A percentile compares a stretch with the other conserved stretches of the same genome.
Conservation (phyloP, 2,329 filamentous ascomycete genomes). For the Neoscytalidium dimidiatum region DNA sequence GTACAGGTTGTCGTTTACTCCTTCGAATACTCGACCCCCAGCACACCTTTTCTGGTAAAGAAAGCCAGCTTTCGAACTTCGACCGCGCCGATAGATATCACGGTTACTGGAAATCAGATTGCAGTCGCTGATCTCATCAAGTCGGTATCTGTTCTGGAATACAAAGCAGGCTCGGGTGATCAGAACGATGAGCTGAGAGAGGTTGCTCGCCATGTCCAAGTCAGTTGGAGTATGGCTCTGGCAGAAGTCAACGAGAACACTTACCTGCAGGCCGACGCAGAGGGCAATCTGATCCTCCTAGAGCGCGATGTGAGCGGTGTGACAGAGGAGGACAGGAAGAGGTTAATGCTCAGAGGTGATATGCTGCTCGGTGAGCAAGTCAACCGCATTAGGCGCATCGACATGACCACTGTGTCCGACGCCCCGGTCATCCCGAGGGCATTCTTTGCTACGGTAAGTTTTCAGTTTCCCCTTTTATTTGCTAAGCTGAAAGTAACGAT, state of each 20-base stretch:
- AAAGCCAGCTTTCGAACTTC: conserved; percentile 76
- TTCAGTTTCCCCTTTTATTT: neutral
- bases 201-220: conserved; percentile 77
- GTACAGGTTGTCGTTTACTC: conserved; percentile 60
- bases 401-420: conserved; percentile 64
- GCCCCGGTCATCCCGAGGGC: conserved; percentile 77
- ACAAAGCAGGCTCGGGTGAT: conserved; percentile 56
- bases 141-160: conserved; percentile 78
- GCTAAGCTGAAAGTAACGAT: conserved; percentile 20
- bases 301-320: conserved; percentile 71
- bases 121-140: conserved; percentile 94
- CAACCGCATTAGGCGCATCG: conserved; percentile 78
- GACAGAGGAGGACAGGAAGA: conserved; percentile 70
- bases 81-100: conserved; percentile 80
- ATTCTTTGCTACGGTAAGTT: conserved; percentile 81
- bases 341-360: conserved; percentile 75
- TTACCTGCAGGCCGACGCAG: conserved; percentile 82
- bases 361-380: conserved; percentile 90
- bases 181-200: conserved; percentile 68
- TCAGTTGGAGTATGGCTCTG: conserved; percentile 79
- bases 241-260: conserved; percentile 70
- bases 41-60: conserved; percentile 63
- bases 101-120: conserved; percentile 72
- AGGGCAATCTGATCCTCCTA: conserved; percentile 86
- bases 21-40: conserved; percentile 52